These are phyloP conservation scores for Trypanosoma mega DNA, from an alignment of 208 protist species.

Conservation along the genomic window DNA sequence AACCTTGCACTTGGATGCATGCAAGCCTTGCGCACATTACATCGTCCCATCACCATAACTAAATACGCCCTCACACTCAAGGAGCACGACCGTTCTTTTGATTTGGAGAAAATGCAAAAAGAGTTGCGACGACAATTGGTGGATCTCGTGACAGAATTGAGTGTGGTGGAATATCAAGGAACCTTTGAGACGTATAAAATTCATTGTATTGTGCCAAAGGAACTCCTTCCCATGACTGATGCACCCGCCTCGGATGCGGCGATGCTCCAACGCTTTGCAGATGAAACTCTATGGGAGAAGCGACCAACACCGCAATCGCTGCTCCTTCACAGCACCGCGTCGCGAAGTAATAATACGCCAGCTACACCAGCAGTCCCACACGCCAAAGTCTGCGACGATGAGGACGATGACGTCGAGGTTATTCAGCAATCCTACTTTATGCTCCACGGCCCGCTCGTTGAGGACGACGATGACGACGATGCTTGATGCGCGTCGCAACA, in stretches of 20 bases:
- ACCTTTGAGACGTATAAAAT: constrained; percentile 66
- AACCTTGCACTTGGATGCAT: constrained; percentile 69
- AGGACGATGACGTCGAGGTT: constrained; percentile 84
- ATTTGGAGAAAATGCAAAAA: constrained; percentile 58
- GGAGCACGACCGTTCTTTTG: constrained; percentile 67
- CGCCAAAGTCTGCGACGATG: constrained; percentile 48
- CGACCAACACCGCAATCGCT: not conserved
- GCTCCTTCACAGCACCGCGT: constrained; percentile 10
- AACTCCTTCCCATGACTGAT: constrained; percentile 34
- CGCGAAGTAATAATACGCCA: not conserved
- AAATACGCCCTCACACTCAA: constrained; percentile 72
- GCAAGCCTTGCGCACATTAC: constrained; percentile 63
- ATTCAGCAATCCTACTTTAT: constrained; percentile 78
- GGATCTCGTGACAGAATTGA: constrained; percentile 69
- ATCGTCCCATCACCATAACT: constrained; percentile 56
- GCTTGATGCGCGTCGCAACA: not conserved
- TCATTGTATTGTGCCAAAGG: constrained; percentile 62
- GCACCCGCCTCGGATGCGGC: constrained; percentile 60
- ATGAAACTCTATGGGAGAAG: constrained; percentile 30
- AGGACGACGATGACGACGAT: constrained; percentile 56
- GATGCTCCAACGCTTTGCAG: constrained; percentile 61
- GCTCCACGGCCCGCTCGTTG: constrained; percentile 81
- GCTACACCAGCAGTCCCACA: not conserved
- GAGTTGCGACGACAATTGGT: constrained; percentile 60
- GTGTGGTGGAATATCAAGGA: constrained; percentile 80